Percentiles rank a stretch among this genome's conserved stretches.
phyloP scores from a whole-genome alignment of 2,329 filamentous ascomycete genomes.

The Grosmannia huntii region DNA sequence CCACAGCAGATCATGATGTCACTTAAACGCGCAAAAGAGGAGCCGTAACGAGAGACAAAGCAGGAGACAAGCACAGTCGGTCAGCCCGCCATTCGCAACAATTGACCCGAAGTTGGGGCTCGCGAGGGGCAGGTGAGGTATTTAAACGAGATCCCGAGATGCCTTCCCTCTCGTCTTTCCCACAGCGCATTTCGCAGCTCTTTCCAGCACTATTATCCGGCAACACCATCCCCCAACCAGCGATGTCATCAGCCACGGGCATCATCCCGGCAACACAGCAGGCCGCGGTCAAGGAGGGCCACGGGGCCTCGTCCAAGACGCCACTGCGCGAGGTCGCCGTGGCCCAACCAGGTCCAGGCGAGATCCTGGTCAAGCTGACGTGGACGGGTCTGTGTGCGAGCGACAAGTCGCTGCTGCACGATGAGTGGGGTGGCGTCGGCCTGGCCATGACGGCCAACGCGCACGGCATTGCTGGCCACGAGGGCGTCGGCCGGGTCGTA shows the following conservation, averaged over 20 bases:
- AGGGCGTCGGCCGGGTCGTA: conserved; percentile 5
- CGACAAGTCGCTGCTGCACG: conserved; percentile 11
- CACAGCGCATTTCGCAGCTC: no score
- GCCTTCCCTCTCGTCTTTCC: no score
- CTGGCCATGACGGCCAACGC: conserved; percentile 3
- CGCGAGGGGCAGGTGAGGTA: no score
- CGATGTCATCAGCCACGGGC: neutral
- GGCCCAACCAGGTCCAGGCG: conserved; percentile 2
- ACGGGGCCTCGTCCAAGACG: neutral
- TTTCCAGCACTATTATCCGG: neutral
- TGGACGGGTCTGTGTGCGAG: conserved; percentile 10
- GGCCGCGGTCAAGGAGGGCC: conserved; percentile 7
- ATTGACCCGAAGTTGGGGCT: neutral
- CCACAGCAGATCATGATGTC: neutral
- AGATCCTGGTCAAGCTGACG: conserved; percentile 10
- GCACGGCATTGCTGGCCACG: conserved; percentile 7
- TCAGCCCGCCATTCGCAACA: neutral
- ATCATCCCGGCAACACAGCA: conserved; percentile 9
- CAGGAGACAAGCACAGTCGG: neutral
- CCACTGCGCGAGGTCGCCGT: conserved; percentile 2
- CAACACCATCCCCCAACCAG: neutral
- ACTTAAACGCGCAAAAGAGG: neutral
- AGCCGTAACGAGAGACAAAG: neutral
- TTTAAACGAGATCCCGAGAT: no score
- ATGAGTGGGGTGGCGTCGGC: conserved; percentile 8